Evolutionary conservation across 441 rosid species (phyloP).

Genomic region (Corymbia citriodora): DNA sequence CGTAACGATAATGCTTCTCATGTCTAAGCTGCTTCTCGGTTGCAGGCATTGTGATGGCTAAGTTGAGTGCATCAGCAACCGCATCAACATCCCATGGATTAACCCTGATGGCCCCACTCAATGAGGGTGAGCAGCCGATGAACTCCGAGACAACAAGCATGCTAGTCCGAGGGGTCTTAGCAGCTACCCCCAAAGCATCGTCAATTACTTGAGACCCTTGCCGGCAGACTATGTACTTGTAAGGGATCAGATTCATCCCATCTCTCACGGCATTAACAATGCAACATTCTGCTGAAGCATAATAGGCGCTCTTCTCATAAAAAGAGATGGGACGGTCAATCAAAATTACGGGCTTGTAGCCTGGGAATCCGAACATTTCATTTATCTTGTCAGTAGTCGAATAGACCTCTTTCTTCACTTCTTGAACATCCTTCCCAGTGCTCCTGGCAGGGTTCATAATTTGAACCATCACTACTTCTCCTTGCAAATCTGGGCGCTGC

Average conservation of each 20-base stretch:
- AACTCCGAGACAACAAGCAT: slow-evolving; percentile 75
- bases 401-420: slow-evolving; percentile 54
- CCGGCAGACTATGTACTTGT: slow-evolving; percentile 62
- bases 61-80: slow-evolving; percentile 52
- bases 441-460: slow-evolving; percentile 83
- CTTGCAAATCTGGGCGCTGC: slow-evolving; percentile 36
- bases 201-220: slow-evolving; percentile 61
- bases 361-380: slow-evolving; percentile 38
- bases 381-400: slow-evolving; percentile 57
- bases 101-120: slow-evolving; percentile 80
- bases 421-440: slow-evolving; percentile 68
- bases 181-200: slow-evolving; percentile 38
- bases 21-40: slow-evolving; percentile 56
- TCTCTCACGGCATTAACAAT: slow-evolving; percentile 75
- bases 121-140: slow-evolving; percentile 75
- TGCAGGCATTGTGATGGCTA: slow-evolving; percentile 42
- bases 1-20: slow-evolving; percentile 40
- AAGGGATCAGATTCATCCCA: slow-evolving; percentile 83
- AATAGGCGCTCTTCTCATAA: slow-evolving; percentile 72
- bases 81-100: slow-evolving; percentile 76
- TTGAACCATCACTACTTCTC: slow-evolving; percentile 70
- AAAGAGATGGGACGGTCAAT: slow-evolving; percentile 60
- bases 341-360: slow-evolving; percentile 70
- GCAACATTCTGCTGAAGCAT: slow-evolving; percentile 74
- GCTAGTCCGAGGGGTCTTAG: slow-evolving; percentile 47